Base-by-base conservation (phyloP, 2,329 filamentous ascomycete species). In the Aspergillus texensis region DNA sequence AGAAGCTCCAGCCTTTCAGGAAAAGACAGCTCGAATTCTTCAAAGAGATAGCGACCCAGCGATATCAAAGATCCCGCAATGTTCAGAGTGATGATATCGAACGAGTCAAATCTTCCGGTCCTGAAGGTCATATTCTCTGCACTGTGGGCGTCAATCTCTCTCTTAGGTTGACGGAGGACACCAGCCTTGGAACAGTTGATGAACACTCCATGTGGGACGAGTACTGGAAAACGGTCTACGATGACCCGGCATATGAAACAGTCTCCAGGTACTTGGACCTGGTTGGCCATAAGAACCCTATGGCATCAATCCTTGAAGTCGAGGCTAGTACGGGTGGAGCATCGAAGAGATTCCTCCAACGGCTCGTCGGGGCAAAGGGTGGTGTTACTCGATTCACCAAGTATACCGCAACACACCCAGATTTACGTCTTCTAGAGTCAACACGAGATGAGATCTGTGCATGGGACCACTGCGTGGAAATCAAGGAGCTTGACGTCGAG, bases 251-350 rank as follows among this genome's bases (percentile, higher is more conserved):
- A 9, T 72, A 70, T 28, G 56, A 57, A 2, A 46, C 55, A n/a
- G 60, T 64, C 6, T 30, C 57, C 19, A 54, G 41, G 8, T 71
- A 72, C 24, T 21, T 73, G 4, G 48, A 57, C 2, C 14, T 71
- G 6, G 24, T 74, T n/a, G 57, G 67, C 21, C 60, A 71, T 34
- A 69, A 68, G 11, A 65, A 72, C 26, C 72, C 72, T 19, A 65
- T 64, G 16, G 62, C 70, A 1, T 70, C 70, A 12, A 68, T 74
- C 10, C 62, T 74, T 4, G 70, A 74, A 34, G 43, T 73, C 24
- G 65, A 67, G 19, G 64, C 66, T 21, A 62, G 68, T n/a, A 60
- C 61, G 24, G 68, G 67, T 1, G 56, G 61, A 9, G 45, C 64
- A 19, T 65, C 67, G 6, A 53, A 45, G 4, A 34, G 52, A 19